Conservation (phyloP, 371 early-diverging fungal species). For the Nematocida sp. region DNA sequence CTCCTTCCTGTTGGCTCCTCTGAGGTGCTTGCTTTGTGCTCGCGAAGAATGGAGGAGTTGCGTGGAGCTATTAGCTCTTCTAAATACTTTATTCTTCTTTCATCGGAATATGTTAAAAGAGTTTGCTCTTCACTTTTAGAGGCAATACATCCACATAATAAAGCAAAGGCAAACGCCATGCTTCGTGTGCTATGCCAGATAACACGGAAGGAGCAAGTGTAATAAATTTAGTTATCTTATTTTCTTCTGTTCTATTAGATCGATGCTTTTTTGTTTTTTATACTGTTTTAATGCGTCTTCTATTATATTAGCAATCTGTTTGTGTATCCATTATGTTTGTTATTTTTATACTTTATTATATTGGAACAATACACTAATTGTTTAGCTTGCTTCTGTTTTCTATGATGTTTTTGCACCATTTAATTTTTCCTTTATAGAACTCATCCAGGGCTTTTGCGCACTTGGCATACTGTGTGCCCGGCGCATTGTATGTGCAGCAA, state of each 20-base stretch:
- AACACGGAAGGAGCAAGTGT: conserved; percentile 12
- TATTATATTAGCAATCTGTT: not conserved
- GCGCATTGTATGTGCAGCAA: conserved; percentile 76
- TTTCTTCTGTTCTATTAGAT: not conserved
- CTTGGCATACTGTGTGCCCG: conserved; percentile 73
- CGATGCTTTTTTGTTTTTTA: not conserved
- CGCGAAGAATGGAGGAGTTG: conserved; percentile 21
- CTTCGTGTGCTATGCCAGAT: conserved; percentile 40
- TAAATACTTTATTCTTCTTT: conserved; percentile 44
- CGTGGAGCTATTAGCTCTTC: conserved; percentile 32
- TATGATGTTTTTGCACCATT: conserved; percentile 23
- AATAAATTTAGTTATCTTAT: conserved; percentile 12
- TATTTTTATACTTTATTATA: no score
- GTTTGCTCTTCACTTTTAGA: conserved; percentile 32
- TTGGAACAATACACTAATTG: no score
- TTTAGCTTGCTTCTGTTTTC: no score
- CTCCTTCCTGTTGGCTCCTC: not conserved
- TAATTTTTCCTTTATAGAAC: conserved; percentile 50
- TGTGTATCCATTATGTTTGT: not conserved
- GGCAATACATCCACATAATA: conserved; percentile 36
- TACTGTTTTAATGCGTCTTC: not conserved
- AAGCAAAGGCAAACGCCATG: conserved; percentile 41
- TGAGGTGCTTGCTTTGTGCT: not conserved
- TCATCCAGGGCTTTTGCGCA: conserved; percentile 69
- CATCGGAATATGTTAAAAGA: conserved; percentile 44